Conservation (phyloP, 768 basidiomycete species). For the Podaxis sp. region DNA sequence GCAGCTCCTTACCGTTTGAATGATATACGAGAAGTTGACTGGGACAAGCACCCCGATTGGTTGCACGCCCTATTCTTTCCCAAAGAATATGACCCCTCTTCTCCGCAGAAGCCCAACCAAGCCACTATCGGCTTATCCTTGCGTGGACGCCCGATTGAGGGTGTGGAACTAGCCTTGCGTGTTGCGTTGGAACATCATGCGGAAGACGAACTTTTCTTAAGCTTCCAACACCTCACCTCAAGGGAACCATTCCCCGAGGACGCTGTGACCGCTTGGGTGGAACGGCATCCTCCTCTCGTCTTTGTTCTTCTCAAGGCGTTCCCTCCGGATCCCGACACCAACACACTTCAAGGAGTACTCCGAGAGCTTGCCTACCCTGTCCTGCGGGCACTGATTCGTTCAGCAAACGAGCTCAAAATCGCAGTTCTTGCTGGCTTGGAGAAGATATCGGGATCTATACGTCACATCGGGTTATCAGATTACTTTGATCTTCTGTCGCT, state of each 20-base stretch:
- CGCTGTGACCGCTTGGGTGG: constrained; percentile 38
- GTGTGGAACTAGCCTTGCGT: constrained; percentile 31
- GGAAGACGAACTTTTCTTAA: constrained; percentile 49
- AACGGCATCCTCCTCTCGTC: constrained; percentile 46
- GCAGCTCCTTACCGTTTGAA: constrained; percentile 37
- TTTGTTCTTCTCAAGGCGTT: constrained; percentile 47
- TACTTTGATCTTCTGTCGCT: constrained; percentile 54
- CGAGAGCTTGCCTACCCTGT: constrained; percentile 28
- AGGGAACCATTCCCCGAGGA: constrained; percentile 23
- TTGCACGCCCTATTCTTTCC: constrained; percentile 17
- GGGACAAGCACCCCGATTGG: constrained; percentile 23
- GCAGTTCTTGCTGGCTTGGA: constrained; percentile 57
- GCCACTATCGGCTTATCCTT: constrained; percentile 23
- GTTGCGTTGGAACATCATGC: constrained; percentile 47
- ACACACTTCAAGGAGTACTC: constrained; percentile 25
- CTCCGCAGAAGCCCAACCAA: constrained; percentile 18
- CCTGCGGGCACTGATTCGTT: constrained; percentile 45
- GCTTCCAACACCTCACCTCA: constrained; percentile 38
- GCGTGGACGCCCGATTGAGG: constrained; percentile 17
- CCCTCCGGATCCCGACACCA: constrained; percentile 34
- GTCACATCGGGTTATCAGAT: constrained; percentile 32
- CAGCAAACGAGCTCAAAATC: constrained; percentile 49
- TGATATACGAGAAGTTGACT: constrained; percentile 35
- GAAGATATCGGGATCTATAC: constrained; percentile 36
- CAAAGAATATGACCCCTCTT: constrained; percentile 1